Percentiles rank a stretch among this genome's conserved stretches.
Conservation (phyloP, 129 eudicot species). For the Flaveria bidentis region DNA sequence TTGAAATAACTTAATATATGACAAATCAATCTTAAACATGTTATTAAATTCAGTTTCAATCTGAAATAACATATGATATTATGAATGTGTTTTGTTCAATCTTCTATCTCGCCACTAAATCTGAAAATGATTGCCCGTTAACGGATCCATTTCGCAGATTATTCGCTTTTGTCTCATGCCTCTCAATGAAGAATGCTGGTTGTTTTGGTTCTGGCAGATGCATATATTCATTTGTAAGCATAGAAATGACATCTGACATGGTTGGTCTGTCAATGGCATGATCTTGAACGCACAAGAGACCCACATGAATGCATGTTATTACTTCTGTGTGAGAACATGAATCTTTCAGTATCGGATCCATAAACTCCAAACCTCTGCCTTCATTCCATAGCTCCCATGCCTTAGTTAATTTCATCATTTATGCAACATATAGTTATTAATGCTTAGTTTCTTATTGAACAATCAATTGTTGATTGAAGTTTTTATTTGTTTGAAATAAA, state of each 20-base stretch:
- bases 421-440: too few species aligned
- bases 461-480: too few species aligned
- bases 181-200: slow-evolving; percentile 41
- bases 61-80: too few species aligned
- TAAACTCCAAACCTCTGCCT: slow-evolving; percentile 31
- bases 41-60: too few species aligned
- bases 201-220: slow-evolving; percentile 40
- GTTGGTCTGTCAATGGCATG: slow-evolving; percentile 44
- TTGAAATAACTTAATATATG: too few species aligned
- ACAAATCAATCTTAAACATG: too few species aligned
- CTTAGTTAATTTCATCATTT: not conserved
- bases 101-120: too few species aligned
- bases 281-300: slow-evolving; percentile 57
- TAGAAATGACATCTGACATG: slow-evolving; percentile 43
- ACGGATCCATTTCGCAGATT: too few species aligned
- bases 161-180: not conserved
- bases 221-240: slow-evolving; percentile 46
- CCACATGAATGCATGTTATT: slow-evolving; percentile 47
- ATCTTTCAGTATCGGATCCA: slow-evolving; percentile 37
- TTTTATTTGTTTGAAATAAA: too few species aligned
- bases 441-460: slow-evolving; percentile 23
- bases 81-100: too few species aligned
- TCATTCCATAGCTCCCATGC: slow-evolving; percentile 50
- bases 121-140: too few species aligned
- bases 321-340: slow-evolving; percentile 26